These are phyloP conservation scores for Chlorella sp. DNA, from an alignment of 139 green algal species.

Conservation along the genomic window DNA sequence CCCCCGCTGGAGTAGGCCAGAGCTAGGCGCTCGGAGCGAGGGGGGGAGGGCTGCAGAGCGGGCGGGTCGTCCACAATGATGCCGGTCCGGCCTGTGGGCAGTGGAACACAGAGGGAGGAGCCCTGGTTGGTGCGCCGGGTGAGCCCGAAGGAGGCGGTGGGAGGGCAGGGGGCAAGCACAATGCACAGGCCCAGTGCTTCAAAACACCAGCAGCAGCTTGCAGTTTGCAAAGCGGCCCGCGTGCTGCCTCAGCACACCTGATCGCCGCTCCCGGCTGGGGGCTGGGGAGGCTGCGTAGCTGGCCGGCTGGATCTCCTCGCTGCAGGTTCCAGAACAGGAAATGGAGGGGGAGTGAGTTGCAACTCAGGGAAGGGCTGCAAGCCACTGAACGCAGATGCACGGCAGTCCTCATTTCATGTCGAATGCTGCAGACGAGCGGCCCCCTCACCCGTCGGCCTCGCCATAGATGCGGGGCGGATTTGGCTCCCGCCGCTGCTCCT, in stretches of 20 bases:
- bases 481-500: background rate
- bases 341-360: no score
- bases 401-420: no score
- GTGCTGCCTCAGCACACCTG: background rate
- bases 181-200: no score
- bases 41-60: background rate
- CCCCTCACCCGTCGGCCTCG: background rate
- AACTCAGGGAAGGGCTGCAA: no score
- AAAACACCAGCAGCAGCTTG: no score
- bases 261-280: background rate
- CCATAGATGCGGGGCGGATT: constrained; percentile 26
- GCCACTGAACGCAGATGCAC: no score
- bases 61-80: background rate
- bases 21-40: background rate
- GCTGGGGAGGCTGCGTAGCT: background rate
- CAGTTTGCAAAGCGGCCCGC: no score
- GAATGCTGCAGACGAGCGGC: no score
- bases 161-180: no score
- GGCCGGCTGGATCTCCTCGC: constrained; percentile 1
- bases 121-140: no score
- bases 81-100: background rate
- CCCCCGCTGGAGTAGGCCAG: constrained; percentile 20
- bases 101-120: no score
- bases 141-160: no score
- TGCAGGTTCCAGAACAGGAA: background rate